These are phyloP conservation scores for Pythium sp. DNA, from an alignment of 352 stramenopile genomes.

Conservation along the genomic window DNA sequence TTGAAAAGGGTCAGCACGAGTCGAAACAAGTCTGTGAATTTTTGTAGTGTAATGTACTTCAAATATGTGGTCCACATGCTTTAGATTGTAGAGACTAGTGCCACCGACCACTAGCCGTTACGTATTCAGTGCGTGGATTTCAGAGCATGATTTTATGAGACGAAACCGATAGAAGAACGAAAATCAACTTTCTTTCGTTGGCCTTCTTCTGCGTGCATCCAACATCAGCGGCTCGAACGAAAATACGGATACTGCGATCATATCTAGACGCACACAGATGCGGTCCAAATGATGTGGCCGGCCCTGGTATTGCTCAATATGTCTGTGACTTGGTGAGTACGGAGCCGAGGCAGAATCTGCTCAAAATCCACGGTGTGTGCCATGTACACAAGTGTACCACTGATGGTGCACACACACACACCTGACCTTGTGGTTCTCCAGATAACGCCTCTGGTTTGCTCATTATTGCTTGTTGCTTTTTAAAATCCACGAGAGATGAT, in stretches of 20 bases:
- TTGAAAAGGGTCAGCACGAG: neutral
- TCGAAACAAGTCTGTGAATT: neutral
- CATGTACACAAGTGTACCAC: neutral
- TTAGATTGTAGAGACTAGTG: neutral
- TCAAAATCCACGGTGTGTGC: neutral
- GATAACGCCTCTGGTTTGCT: neutral
- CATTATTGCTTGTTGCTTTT: neutral
- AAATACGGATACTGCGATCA: neutral
- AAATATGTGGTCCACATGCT: neutral
- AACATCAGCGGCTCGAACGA: neutral
- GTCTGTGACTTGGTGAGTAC: neutral
- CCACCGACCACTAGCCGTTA: slow-evolving; percentile 5
- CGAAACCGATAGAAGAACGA: neutral
- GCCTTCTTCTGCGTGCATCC: neutral
- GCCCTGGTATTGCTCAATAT: neutral
- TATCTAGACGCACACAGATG: neutral
- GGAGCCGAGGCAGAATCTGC: neutral
- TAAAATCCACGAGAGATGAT: neutral
- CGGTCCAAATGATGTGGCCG: neutral
- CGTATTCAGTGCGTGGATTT: neutral
- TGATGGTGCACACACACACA: neutral
- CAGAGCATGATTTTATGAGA: slow-evolving; percentile 1
- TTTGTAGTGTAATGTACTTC: neutral
- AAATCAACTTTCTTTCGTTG: neutral
- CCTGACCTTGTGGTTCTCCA: neutral